Conservation (phyloP, 2,329 filamentous ascomycete genomes). For the Aspergillus pseudonomiae region DNA sequence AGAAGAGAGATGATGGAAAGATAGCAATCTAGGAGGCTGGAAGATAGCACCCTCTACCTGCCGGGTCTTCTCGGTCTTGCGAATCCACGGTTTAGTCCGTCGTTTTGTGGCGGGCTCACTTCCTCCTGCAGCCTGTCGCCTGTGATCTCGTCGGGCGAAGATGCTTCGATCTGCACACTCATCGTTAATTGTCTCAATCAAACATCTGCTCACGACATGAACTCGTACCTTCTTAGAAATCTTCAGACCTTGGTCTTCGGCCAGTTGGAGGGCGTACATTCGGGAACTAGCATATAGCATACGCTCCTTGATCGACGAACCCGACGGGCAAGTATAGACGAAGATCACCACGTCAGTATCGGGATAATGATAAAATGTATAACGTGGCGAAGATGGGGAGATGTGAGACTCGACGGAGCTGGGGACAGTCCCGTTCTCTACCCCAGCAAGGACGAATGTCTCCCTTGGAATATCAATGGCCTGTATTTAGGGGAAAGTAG, state of each 20-base stretch:
- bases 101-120: constrained; percentile 54
- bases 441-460: constrained; percentile 56
- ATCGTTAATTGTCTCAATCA: constrained; percentile 21
- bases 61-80: constrained; percentile 67
- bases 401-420: constrained; percentile 52
- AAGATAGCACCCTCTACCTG: constrained; percentile 33
- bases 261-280: constrained; percentile 55
- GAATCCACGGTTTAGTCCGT: constrained; percentile 56
- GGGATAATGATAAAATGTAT: constrained; percentile 62
- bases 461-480: constrained; percentile 52
- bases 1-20: constrained; percentile 10
- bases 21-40: constrained; percentile 12
- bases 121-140: constrained; percentile 56
- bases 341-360: constrained; percentile 57
- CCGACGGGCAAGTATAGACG: constrained; percentile 65
- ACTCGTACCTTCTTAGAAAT: constrained; percentile 58
- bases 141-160: constrained; percentile 61
- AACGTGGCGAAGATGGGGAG: constrained; percentile 58
- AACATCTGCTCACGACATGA: constrained; percentile 7
- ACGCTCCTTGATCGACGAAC: constrained; percentile 65
- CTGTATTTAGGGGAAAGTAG: constrained; percentile 31
- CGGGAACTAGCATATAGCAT: constrained; percentile 67
- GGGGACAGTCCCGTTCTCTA: constrained; percentile 47
- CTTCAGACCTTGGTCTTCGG: constrained; percentile 59
- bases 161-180: constrained; percentile 57